These are phyloP conservation scores for Podosphaera aphanis DNA, from an alignment of 2,329 filamentous ascomycete species.

Conservation along the genomic window DNA sequence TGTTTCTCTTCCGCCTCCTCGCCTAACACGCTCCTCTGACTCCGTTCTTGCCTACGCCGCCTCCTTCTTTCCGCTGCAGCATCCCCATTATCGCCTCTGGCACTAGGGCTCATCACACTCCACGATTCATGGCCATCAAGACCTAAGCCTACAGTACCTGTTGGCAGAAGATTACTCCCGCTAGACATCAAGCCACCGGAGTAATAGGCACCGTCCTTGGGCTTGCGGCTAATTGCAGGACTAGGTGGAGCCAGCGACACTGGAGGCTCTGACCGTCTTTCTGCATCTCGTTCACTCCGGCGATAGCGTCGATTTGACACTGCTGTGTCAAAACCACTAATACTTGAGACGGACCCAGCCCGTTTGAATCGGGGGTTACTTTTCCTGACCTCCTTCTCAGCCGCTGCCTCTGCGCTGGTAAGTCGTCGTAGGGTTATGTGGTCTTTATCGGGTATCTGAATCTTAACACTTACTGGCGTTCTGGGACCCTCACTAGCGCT, in stretches of 20 bases:
- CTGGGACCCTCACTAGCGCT: conserved; percentile 18
- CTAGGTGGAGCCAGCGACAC: conserved; percentile 19
- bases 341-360: conserved; percentile 29
- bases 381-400: conserved; percentile 14
- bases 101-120: conserved; percentile 14
- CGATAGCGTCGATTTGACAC: conserved; percentile 26
- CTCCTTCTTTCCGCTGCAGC: conserved; percentile 27
- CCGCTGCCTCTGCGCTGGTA: conserved; percentile 33
- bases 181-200: conserved; percentile 10
- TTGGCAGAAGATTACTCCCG: not conserved
- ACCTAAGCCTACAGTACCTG: conserved; percentile 10
- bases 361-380: conserved; percentile 20
- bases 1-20: not conserved
- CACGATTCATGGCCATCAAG: conserved; percentile 15
- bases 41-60: conserved; percentile 31
- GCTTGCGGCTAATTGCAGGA: conserved; percentile 26
- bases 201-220: conserved; percentile 39
- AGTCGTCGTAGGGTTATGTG: conserved; percentile 37
- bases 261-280: conserved; percentile 15
- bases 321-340: conserved; percentile 32
- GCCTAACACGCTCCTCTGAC: conserved; percentile 5
- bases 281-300: conserved; percentile 25
- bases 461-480: conserved; percentile 31
- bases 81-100: conserved; percentile 15
- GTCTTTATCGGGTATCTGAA: conserved; percentile 35